These are phyloP conservation scores for Russula abietina DNA, from an alignment of 768 basidiomycete species.

Conservation along the genomic window DNA sequence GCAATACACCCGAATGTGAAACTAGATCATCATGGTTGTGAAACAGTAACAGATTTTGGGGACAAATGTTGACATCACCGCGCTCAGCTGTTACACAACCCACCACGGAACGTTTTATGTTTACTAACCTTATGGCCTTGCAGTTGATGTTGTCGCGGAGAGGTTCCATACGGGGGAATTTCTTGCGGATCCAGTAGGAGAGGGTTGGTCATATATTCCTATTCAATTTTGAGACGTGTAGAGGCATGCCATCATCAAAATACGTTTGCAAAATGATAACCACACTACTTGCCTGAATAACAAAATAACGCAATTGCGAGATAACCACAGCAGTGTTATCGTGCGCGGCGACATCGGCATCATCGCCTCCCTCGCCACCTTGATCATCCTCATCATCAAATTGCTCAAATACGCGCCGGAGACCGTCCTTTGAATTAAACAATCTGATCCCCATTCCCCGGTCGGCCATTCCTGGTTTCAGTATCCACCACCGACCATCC, in stretches of 20 bases:
- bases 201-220: constrained; percentile 85
- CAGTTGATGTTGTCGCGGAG: constrained; percentile 27
- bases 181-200: constrained; percentile 69
- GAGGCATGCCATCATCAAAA: not conserved
- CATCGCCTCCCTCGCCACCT: constrained; percentile 30
- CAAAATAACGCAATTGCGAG: constrained; percentile 91
- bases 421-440: constrained; percentile 68
- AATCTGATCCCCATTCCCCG: constrained; percentile 91
- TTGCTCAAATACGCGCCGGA: constrained; percentile 69
- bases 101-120: no score
- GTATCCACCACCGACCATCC: constrained; percentile 70
- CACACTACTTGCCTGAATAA: constrained; percentile 67
- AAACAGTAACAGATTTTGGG: not conserved
- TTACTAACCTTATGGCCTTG: constrained; percentile 55
- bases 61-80: not conserved
- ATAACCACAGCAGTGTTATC: constrained; percentile 57
- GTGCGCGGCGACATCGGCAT: constrained; percentile 29
- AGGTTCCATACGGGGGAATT: constrained; percentile 30
- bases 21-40: constrained; percentile 45
- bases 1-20: constrained; percentile 89
- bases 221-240: not conserved
- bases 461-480: constrained; percentile 98
- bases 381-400: constrained; percentile 59
- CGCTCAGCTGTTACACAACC: not conserved
- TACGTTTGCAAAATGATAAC: constrained; percentile 3